Conservation (phyloP, 2,329 filamentous ascomycete genomes). For the Amesomyces nigricolor region DNA sequence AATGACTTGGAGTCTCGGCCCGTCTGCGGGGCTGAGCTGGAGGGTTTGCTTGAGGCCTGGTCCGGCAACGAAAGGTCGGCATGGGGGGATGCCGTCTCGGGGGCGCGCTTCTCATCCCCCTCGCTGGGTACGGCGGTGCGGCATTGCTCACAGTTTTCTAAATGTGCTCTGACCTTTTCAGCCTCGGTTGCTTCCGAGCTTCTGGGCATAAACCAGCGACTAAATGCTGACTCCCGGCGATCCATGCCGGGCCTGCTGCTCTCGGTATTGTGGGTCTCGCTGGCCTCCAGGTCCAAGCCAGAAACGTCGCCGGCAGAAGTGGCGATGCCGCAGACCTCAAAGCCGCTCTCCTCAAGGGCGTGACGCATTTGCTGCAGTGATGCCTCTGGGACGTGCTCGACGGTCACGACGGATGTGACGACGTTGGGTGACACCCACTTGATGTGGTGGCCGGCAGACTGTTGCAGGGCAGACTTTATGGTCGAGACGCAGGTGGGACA, state of each 20-base stretch:
- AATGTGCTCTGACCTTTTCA: conserved; percentile 32
- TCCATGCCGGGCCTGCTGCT: conserved; percentile 13
- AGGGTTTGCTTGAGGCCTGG: conserved; percentile 8
- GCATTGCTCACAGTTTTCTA: conserved; percentile 41
- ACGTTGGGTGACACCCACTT: conserved; percentile 63
- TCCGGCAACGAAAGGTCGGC: background rate
- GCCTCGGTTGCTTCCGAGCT: conserved; percentile 19
- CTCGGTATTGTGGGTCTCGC: conserved; percentile 20
- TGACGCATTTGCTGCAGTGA: conserved; percentile 39
- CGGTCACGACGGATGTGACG: conserved; percentile 62
- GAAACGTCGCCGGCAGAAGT: conserved; percentile 31
- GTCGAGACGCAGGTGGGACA: conserved; percentile 67
- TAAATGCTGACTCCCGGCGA: conserved; percentile 13
- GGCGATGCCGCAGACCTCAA: conserved; percentile 49
- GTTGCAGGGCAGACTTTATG: conserved; percentile 55
- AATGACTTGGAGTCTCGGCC: conserved; percentile 26
- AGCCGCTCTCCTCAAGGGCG: conserved; percentile 51
- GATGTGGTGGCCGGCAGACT: conserved; percentile 41
- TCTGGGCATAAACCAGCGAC: conserved; percentile 28
- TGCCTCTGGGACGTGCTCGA: conserved; percentile 48
- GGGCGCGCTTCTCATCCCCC: conserved; percentile 17
- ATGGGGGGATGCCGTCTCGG: conserved; percentile 12
- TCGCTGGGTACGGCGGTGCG: conserved; percentile 12
- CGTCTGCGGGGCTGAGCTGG: background rate
- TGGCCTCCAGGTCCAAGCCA: conserved; percentile 22